Conservation (phyloP, 768 basidiomycete genomes). For the Tubosaeta brunneosetosa region DNA sequence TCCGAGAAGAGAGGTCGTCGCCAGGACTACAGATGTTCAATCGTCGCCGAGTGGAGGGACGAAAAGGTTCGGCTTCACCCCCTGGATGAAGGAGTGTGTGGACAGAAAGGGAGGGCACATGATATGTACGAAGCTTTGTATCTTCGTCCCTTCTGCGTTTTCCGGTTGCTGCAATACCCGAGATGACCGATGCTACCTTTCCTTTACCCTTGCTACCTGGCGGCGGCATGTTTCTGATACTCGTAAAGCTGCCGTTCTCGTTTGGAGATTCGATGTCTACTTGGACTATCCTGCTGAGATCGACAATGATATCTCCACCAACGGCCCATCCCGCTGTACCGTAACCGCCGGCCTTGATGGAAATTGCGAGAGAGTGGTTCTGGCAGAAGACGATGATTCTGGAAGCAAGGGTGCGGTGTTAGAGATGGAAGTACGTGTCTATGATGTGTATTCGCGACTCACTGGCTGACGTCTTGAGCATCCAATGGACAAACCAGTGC, state of each 20-base stretch:
- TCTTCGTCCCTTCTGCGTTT: conserved; percentile 61
- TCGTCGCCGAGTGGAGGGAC: conserved; percentile 19
- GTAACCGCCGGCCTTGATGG: conserved; percentile 86
- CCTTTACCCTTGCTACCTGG: conserved; percentile 55
- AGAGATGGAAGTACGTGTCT: conserved; percentile 8
- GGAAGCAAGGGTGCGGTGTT: neutral
- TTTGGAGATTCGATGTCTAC: conserved; percentile 63
- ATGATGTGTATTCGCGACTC: conserved; percentile 25
- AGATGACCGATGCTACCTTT: conserved; percentile 11
- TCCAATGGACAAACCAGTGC: conserved; percentile 72
- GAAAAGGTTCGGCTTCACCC: conserved; percentile 9
- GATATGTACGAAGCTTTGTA: conserved; percentile 45
- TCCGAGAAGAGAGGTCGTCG: neutral
- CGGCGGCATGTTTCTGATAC: conserved; percentile 51
- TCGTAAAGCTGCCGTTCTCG: conserved; percentile 51
- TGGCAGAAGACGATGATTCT: conserved; percentile 72
- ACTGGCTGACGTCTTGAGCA: conserved; percentile 80
- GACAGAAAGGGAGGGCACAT: conserved; percentile 51
- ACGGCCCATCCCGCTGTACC: conserved; percentile 90
- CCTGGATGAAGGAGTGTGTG: conserved; percentile 42
- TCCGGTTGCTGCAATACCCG: conserved; percentile 22
- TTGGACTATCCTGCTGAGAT: conserved; percentile 64
- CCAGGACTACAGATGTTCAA: neutral
- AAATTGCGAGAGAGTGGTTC: conserved; percentile 65
- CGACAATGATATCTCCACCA: conserved; percentile 81